Percentiles rank a stretch among this genome's conserved stretches.
These are phyloP conservation scores for Nelumbo lutea DNA, from an alignment of 164 flowering plant genomes.

Conservation along the genomic window DNA sequence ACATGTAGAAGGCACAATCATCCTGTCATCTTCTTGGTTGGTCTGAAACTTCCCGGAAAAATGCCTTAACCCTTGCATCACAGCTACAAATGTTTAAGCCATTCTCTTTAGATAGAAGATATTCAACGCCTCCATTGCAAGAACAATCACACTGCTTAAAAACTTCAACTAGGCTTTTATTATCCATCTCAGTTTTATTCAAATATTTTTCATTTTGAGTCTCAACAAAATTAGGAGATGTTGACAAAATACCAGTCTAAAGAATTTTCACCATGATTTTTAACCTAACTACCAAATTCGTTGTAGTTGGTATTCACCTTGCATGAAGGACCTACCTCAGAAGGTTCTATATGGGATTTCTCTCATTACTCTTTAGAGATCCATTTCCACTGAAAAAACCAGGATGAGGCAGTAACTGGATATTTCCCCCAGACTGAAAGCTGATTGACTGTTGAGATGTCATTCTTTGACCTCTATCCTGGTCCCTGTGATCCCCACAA, in stretches of 20 bases:
- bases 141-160: neutral
- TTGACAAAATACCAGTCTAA: neutral
- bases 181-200: neutral
- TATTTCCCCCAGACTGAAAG: too few species aligned
- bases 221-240: neutral
- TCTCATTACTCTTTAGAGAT: too few species aligned
- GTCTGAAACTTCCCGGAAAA: neutral
- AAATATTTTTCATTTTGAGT: neutral
- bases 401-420: too few species aligned
- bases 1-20: neutral
- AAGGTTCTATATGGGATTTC: neutral
- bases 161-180: slow-evolving; percentile 1
- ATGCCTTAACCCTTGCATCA: neutral
- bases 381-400: too few species aligned
- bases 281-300: neutral
- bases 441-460: too few species aligned
- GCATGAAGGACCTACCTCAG: neutral
- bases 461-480: too few species aligned
- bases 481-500: too few species aligned
- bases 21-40: neutral
- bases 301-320: neutral
- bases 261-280: neutral
- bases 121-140: slow-evolving; percentile 5
- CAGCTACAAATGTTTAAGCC: neutral
- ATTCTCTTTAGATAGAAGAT: neutral